These are phyloP conservation scores for Cajanus cajan DNA, from an alignment of 306 rosid species.

Conservation along the genomic window DNA sequence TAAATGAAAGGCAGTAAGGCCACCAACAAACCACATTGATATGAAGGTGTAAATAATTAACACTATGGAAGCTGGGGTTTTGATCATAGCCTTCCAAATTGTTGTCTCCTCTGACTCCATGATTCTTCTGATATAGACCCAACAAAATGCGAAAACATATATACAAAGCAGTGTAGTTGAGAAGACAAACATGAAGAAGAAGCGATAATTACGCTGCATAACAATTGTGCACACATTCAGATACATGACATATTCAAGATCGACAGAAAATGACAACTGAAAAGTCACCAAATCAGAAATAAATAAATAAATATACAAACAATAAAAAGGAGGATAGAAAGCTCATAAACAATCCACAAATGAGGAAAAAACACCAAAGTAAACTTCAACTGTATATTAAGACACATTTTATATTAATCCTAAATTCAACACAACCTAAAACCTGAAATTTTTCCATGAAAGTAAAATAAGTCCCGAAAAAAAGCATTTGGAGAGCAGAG, in stretches of 20 bases:
- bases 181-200: constrained; percentile 99
- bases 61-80: constrained; percentile 91
- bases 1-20: constrained; percentile 94
- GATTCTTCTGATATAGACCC: constrained; percentile 88
- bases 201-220: constrained; percentile 95
- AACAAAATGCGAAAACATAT: constrained; percentile 94
- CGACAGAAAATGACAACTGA: constrained; percentile 3
- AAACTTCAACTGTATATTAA: background rate
- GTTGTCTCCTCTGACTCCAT: constrained; percentile 70
- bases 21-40: constrained; percentile 99
- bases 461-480: background rate
- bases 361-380: background rate
- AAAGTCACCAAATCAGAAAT: background rate
- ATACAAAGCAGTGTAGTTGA: constrained; percentile 95
- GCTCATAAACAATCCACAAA: background rate
- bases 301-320: background rate
- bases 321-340: background rate
- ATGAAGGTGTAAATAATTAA: constrained; percentile 87
- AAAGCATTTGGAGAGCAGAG: background rate
- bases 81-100: constrained; percentile 91
- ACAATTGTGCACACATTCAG: constrained; percentile 41
- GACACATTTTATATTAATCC: background rate
- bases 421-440: background rate
- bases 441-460: background rate
- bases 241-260: constrained; percentile 20